phyloP scores from a whole-genome alignment of 495 filamentous ascomycete genomes.

The Penicillium waksmanii region DNA sequence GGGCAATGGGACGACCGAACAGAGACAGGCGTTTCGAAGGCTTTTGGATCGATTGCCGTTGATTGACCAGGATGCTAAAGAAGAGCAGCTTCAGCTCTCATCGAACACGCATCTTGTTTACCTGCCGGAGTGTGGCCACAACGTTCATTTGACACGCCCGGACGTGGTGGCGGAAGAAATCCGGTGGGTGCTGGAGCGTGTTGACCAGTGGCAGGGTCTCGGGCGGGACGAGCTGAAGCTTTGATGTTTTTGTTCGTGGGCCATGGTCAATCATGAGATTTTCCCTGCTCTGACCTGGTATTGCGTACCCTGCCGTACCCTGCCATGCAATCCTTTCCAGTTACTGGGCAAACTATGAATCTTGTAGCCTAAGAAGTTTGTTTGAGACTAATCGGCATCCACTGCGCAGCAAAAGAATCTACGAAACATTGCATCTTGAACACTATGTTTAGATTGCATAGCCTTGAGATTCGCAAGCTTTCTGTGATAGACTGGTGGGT shows the following conservation, averaged over 20 bases:
- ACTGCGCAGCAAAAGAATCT: conserved; percentile 11
- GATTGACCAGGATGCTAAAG: conserved; percentile 45
- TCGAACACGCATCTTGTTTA: conserved; percentile 38
- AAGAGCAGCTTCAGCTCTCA: conserved; percentile 48
- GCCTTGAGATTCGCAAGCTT: conserved; percentile 14
- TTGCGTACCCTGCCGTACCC: background rate
- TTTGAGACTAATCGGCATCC: conserved; percentile 7
- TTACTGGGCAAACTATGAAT: background rate
- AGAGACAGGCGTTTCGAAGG: conserved; percentile 32
- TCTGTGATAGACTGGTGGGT: background rate
- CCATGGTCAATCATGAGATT: background rate
- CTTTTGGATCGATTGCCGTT: conserved; percentile 42
- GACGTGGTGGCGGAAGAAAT: conserved; percentile 52
- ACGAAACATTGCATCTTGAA: background rate
- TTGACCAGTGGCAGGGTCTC: conserved; percentile 26
- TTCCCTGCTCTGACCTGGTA: background rate
- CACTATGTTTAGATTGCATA: conserved; percentile 15
- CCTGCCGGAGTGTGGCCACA: conserved; percentile 51
- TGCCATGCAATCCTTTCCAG: background rate
- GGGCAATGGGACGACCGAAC: conserved; percentile 37
- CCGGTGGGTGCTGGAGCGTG: conserved; percentile 47
- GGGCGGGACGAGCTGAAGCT: conserved; percentile 8
- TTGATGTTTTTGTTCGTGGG: background rate
- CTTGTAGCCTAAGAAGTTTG: conserved; percentile 8
- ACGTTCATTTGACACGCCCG: conserved; percentile 51